Base-by-base conservation (phyloP, 2,329 filamentous ascomycete genomes). In the Scedosporium aurantiacum region DNA sequence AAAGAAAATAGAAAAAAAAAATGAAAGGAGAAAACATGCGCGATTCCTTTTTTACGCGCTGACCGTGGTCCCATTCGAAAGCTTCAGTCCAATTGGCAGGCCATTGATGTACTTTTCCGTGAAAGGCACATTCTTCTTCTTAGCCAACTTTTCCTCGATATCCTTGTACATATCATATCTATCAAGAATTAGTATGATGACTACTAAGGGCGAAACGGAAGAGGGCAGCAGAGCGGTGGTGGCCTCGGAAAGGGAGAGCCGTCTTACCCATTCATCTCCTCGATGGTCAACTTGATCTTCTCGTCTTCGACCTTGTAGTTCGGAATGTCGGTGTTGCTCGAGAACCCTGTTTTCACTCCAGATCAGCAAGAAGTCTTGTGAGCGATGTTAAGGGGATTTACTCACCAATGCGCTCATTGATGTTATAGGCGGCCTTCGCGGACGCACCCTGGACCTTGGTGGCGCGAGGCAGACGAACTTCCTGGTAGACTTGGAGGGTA, bases 201-300 rank as follows among this genome's bases (percentile, higher is more conserved):
- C 1, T 5, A 3, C 28, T 23, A 3, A 14, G 0, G 27, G 1
- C 1, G 1, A 1, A 1, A 4, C 12, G 6, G 1, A 4, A 52
- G 16, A 41, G n/a, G 23, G 27, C 14, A 40, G 14, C 7, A 16
- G 37, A 58, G 32, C 8, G 23, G 76, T 12, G 4, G 32, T 12
- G 32, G 32, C 32, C 10, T 5, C 1, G 32, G 28, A 32, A 37
- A 14, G 32, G 10, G 14, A 37, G 2, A n/a, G n/a, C n/a, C n/a
- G 8, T 37, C 79, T 74, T 73, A 83, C 75, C 76, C 75, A 63
- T 88, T 88, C 84, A 88, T 87, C 69, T 88, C 85, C 64, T 87
- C 83, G 58, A 88, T 87, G 0, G 85, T 88, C 37, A 88, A 68
- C 64, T 85, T 85, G 56, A 82, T 78, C 65, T 75, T 80, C 66